Percentiles rank a stretch among this genome's conserved stretches.
Conservation (phyloP, 1,284 basidiomycete species). For the Cutaneotrichosporon sp. region DNA sequence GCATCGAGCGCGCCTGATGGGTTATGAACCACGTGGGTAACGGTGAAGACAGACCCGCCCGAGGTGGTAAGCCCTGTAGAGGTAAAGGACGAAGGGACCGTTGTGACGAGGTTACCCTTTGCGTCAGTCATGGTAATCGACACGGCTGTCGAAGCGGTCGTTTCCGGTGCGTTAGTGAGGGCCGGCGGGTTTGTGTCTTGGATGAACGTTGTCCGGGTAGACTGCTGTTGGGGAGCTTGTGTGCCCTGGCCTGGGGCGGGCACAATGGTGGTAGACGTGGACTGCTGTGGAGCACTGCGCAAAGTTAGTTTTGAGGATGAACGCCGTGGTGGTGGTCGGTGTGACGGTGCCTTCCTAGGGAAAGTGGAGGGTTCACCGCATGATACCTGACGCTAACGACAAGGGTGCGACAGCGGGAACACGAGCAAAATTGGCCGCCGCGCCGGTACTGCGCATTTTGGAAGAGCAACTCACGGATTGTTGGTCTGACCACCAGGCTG, state of each 20-base stretch:
- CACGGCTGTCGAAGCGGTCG: slow-evolving; percentile 22
- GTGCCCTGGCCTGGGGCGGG: not conserved
- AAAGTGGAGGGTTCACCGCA: not conserved
- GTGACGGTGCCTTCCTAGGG: not conserved
- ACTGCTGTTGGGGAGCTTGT: not conserved
- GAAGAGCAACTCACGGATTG: not conserved
- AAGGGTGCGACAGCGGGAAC: not conserved
- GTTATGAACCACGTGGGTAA: slow-evolving; percentile 43
- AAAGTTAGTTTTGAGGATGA: no score
- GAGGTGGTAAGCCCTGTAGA: slow-evolving; percentile 38
- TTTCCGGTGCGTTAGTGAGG: not conserved
- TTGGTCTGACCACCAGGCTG: not conserved
- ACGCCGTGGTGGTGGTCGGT: not conserved
- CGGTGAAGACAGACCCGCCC: slow-evolving; percentile 42
- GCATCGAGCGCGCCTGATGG: slow-evolving; percentile 42
- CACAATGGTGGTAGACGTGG: slow-evolving; percentile 3
- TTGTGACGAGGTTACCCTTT: slow-evolving; percentile 29
- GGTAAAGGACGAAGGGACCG: slow-evolving; percentile 37
- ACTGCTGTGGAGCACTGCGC: not conserved
- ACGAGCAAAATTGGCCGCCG: not conserved
- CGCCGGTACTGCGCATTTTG: no score
- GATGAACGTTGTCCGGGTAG: not conserved
- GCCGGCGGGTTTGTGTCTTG: not conserved
- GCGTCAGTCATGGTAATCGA: slow-evolving; percentile 39
- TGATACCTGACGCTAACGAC: no score